Conservation (phyloP, 1,139 yeast species). For the Kodamaea suecica region DNA sequence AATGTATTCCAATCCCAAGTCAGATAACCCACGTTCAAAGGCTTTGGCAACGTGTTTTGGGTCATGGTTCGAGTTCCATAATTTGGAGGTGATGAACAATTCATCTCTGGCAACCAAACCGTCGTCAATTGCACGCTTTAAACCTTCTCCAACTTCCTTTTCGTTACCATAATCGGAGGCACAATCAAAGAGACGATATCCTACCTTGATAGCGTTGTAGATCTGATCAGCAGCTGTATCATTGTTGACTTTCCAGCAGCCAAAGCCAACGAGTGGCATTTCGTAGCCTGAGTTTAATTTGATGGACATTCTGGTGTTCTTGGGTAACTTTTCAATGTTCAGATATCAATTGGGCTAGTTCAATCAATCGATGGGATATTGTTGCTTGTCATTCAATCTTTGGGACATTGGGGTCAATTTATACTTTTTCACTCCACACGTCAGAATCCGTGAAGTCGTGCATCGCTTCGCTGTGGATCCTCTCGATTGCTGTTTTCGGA, state of each 20-base stretch:
- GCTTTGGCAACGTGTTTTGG: conserved; percentile 58
- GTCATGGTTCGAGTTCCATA: conserved; percentile 78
- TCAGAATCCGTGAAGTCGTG: no score
- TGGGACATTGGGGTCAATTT: no score
- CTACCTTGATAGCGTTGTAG: conserved; percentile 64
- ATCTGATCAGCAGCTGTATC: conserved; percentile 56
- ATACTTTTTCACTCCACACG: neutral
- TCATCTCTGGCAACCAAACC: conserved; percentile 72
- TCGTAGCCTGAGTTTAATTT: conserved; percentile 57
- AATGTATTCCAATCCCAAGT: conserved; percentile 63
- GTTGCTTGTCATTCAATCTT: no score
- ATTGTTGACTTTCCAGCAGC: conserved; percentile 65
- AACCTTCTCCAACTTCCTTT: conserved; percentile 68
- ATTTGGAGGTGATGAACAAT: conserved; percentile 69
- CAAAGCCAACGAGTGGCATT: conserved; percentile 65
- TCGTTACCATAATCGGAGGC: conserved; percentile 81
- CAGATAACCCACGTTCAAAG: conserved; percentile 58
- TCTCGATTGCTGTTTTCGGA: no score
- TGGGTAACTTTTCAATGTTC: no score
- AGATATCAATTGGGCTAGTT: no score
- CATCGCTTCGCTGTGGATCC: no score
- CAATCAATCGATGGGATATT: no score
- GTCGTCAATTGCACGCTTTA: conserved; percentile 60
- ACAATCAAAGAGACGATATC: conserved; percentile 74
- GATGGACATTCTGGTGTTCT: conserved; percentile 36